phyloP scores from a whole-genome alignment of 148 eudicot species.

The Heliosperma pusillum region DNA sequence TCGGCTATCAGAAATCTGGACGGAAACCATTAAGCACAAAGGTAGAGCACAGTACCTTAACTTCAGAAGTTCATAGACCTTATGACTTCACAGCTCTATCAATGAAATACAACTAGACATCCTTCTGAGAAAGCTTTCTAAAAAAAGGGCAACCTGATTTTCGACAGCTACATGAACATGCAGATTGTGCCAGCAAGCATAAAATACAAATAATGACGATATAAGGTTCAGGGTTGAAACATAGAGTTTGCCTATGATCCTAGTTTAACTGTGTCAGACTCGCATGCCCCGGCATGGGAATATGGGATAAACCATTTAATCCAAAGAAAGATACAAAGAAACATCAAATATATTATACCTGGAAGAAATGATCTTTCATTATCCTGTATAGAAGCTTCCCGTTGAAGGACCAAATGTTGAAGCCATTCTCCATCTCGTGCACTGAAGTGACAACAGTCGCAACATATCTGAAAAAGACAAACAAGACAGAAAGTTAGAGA shows the following conservation, averaged over 20 bases:
- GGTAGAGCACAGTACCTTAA: not conserved
- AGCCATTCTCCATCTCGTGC: constrained; percentile 97
- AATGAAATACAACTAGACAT: not conserved
- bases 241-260: not conserved
- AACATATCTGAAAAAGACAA: constrained; percentile 55
- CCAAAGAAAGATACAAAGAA: not conserved
- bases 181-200: not conserved
- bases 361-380: constrained; percentile 88
- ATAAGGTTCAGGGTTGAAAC: not conserved
- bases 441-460: constrained; percentile 88
- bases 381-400: constrained; percentile 81
- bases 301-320: not conserved
- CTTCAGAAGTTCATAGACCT: not conserved
- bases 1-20: not conserved
- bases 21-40: not conserved
- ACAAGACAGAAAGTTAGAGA: not conserved
- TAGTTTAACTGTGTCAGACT: not conserved
- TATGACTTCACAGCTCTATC: not conserved
- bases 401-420: constrained; percentile 87
- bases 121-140: not conserved
- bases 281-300: too few relatives aligned
- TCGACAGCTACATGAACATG: not conserved
- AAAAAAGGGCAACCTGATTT: not conserved
- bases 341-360: constrained; percentile 40
- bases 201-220: not conserved